Evolutionary conservation across 2,329 filamentous ascomycete genomes (phyloP), one percentile per base, ranked within the genome.

Genomic region (Ceratocystiopsis minuta): DNA sequence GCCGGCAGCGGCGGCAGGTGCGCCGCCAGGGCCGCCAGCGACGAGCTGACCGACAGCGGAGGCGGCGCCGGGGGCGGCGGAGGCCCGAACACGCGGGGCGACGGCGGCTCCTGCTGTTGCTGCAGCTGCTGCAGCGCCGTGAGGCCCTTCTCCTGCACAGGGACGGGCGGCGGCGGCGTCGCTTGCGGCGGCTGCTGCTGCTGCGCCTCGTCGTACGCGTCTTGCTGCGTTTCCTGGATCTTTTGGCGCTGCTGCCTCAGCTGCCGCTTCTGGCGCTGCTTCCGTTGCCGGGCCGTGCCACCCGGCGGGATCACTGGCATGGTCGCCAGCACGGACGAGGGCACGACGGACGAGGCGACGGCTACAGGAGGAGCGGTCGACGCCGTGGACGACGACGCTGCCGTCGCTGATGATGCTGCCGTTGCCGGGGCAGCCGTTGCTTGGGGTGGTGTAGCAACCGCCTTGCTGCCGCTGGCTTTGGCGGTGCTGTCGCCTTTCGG

Each of bases 241-340:
- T 45, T 47, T 41, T 46, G 44, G 16, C 48, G 45, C 33, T 49
- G 43, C 45, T 47, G 46, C 4, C 47, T 31, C 41, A 45, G 48
- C 40, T 47, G 46, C 3, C 48, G 48, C 32, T 49, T 50, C 43
- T 47, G 46, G 12, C 48, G 45, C 36, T 50, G 48, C 37, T 49
- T 50, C 1, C 48, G 46, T 37, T 50, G 48, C 3, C 48, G 46
- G 1, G 48, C 45, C 3, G 48, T 50, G 14, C 48, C 48, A 2
- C 46, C 41, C 9, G 47, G 48, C 10, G 41, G 38, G 7, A 28
- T 43, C 3, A 43, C 42, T 3, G 40, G 35, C 28, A 32, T 24
- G n/a, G 40, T 41, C n/a, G n/a, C n/a, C 35, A 44, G 37, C 1
- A 18, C 33, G 0, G 41, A 34, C 7, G 45, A 16, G 35, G 42